phyloP scores from a whole-genome alignment of 2,329 filamentous ascomycete genomes.

The Nigrograna mackinnonii region DNA sequence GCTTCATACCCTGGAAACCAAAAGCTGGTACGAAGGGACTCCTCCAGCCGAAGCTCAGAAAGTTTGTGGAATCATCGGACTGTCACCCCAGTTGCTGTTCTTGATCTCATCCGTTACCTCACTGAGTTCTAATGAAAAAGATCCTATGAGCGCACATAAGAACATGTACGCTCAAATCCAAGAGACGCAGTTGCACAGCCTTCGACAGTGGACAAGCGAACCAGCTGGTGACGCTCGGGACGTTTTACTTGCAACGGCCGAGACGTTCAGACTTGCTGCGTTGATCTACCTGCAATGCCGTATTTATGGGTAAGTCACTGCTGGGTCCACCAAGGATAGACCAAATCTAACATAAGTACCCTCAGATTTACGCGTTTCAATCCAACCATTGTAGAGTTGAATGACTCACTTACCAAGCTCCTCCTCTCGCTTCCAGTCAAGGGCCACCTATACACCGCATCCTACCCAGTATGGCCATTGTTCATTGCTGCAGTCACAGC shows the following conservation, averaged over 20 bases:
- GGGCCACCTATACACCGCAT: conserved; percentile 33
- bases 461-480: conserved; percentile 36
- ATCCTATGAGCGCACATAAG: conserved; percentile 15
- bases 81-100: conserved; percentile 33
- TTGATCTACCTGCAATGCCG: conserved; percentile 35
- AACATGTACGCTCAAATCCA: conserved; percentile 26
- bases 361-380: conserved; percentile 33
- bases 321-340: background rate
- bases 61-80: conserved; percentile 25
- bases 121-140: conserved; percentile 17
- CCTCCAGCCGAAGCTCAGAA: conserved; percentile 22
- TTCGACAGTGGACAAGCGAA: conserved; percentile 32
- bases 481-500: conserved; percentile 36
- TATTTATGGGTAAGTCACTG: conserved; percentile 26
- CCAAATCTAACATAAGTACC: conserved; percentile 4
- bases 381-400: conserved; percentile 29
- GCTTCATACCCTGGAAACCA: conserved; percentile 27
- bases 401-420: conserved; percentile 24
- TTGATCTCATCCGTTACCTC: conserved; percentile 32
- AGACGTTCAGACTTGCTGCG: conserved; percentile 33
- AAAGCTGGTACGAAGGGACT: conserved; percentile 25
- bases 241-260: conserved; percentile 29
- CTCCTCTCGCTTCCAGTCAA: conserved; percentile 34
- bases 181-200: conserved; percentile 26
- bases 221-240: conserved; percentile 23